Base-by-base conservation (phyloP, 2,329 filamentous ascomycete species). In the Fusarium drepaniforme region DNA sequence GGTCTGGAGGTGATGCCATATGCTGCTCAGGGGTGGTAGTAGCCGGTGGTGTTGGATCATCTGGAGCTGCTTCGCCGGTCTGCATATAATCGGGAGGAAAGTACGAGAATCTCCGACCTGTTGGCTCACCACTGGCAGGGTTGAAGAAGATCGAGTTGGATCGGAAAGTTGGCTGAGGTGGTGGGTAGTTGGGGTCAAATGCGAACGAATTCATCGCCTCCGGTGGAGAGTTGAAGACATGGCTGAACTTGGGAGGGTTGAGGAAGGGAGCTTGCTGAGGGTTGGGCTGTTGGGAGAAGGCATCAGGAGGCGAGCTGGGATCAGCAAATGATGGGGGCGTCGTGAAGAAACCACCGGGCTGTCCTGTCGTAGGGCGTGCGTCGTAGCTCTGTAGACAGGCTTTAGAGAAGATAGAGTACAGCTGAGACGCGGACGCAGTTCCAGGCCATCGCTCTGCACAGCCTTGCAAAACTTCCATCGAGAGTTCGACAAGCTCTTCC, bases 391-490 rank as follows among this genome's bases (percentile, higher is more conserved):
- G 95, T 78, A 98, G 86, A 78, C 96, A 97, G 15, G 96, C 95
- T 68, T 90, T 91, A 58, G 96, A 93, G 60, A 99, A 90, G 73
- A 94, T 95, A n/a, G 90, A 88, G 80, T 98, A 98, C 15, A 98
- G 89, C 77, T 97, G 91, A 12, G 94, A 91, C 4, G 96, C 95
- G 18, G 95, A 93, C 44, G 92, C 90, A 2, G 96, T 95, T 13
- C 96, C 97, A 1, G 97, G 97, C 97, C 97, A 98, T 70, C 96
- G 90, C 79, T 96, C 93, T 0, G 94, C 93, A 67, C 94, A 96
- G 67, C 93, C 90, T 68, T 92, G 89, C 70, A 98, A 93, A 6
- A 94, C 93, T 63, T 96, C 93, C 68, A 98, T 86, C 0, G 94
- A 94, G 23, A 92, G 89, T 58, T 92, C 88, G 51, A 98, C 88